Evolutionary conservation across 495 filamentous ascomycete species (phyloP).

Genomic region (Podospora pseudopauciseta): DNA sequence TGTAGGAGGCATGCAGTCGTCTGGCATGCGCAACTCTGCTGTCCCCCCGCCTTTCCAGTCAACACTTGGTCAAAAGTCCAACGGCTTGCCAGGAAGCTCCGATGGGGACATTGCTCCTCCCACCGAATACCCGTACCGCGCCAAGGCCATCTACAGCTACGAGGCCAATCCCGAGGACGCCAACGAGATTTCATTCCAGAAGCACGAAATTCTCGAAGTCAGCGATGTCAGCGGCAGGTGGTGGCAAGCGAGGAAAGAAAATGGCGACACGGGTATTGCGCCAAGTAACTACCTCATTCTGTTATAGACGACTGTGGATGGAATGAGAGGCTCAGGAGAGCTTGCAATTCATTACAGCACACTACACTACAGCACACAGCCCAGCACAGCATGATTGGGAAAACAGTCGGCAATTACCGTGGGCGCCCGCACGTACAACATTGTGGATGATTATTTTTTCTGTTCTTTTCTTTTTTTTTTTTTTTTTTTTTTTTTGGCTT

Average conservation of each 20-base stretch:
- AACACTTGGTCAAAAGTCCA: constrained; percentile 36
- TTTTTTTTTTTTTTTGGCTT: constrained; percentile 1
- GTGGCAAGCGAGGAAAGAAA: constrained; percentile 98
- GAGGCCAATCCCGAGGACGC: constrained; percentile 95
- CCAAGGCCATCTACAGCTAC: constrained; percentile 98
- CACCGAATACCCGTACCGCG: constrained; percentile 93
- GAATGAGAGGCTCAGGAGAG: constrained; percentile 10
- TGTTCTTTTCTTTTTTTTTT: neutral
- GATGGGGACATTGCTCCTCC: constrained; percentile 69
- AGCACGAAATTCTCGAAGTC: constrained; percentile 95
- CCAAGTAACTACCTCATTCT: constrained; percentile 97
- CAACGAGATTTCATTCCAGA: constrained; percentile 95
- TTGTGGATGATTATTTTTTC: neutral
- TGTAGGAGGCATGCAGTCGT: constrained; percentile 63
- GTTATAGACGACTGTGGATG: constrained; percentile 56
- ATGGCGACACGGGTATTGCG: constrained; percentile 92
- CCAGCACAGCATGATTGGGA: neutral
- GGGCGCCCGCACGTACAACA: constrained; percentile 5
- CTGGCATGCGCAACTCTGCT: constrained; percentile 38
- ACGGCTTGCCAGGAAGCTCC: constrained; percentile 33
- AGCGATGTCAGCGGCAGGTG: constrained; percentile 95
- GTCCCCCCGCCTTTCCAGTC: constrained; percentile 29
- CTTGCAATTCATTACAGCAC: constrained; percentile 5
- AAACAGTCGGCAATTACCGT: constrained; percentile 24
- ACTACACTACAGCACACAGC: neutral